These are phyloP conservation scores for Botrytis cinerea DNA, from an alignment of 2,329 filamentous ascomycete genomes.

Conservation along the genomic window DNA sequence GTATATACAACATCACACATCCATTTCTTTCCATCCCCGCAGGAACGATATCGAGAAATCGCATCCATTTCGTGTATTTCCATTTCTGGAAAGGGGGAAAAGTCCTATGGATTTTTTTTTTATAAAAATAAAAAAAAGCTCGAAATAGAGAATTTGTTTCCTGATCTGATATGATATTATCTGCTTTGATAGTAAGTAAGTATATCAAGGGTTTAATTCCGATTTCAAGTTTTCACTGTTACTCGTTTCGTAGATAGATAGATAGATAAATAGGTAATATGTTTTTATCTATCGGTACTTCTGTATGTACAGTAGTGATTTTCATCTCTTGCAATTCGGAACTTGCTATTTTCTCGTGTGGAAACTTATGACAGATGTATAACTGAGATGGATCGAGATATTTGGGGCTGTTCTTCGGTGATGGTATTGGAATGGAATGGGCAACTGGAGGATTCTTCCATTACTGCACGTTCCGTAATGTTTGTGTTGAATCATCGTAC, in stretches of 20 bases:
- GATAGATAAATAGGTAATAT: not conserved
- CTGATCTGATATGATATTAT: not conserved
- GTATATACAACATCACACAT: too few species aligned
- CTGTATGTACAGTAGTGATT: not conserved
- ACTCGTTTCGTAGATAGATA: too few species aligned
- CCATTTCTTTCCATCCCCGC: too few species aligned
- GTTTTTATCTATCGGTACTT: not conserved
- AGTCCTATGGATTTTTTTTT: too few species aligned
- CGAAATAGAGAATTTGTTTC: not conserved
- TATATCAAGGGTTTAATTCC: not conserved
- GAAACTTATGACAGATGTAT: too few species aligned
- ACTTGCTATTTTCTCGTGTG: not conserved
- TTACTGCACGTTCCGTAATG: too few species aligned
- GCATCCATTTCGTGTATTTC: not conserved
- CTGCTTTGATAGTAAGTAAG: not conserved
- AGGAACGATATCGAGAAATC: too few species aligned
- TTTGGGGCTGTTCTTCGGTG: not conserved
- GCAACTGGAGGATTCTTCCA: too few species aligned
- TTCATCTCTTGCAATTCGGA: not conserved
- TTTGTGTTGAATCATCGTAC: not conserved
- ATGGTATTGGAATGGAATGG: too few species aligned
- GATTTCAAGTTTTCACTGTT: too few species aligned
- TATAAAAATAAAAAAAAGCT: too few species aligned
- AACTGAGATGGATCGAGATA: not conserved
- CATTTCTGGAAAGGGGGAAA: not conserved